phyloP scores from a whole-genome alignment of 805 yeast genomes.

The Cyberlindnera mrakii region DNA sequence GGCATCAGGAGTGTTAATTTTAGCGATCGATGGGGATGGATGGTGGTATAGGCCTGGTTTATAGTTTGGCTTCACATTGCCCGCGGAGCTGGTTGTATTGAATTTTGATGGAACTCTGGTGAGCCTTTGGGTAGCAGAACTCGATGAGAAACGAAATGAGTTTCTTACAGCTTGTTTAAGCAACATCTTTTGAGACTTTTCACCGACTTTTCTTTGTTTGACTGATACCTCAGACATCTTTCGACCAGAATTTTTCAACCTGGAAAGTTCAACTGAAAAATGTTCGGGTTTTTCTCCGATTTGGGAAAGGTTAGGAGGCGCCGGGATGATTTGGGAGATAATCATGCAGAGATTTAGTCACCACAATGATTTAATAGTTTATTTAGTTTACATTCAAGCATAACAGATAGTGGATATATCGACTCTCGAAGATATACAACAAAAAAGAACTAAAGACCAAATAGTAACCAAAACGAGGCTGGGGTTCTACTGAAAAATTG shows the following conservation, averaged over 20 bases:
- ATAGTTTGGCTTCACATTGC: constrained; percentile 48
- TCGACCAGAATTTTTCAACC: too few species aligned
- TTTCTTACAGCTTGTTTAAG: background rate
- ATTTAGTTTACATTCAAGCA: background rate
- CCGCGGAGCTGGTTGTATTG: constrained; percentile 59
- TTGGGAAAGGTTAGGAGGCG: too few species aligned
- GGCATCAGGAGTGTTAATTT: constrained; percentile 54
- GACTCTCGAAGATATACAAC: too few species aligned
- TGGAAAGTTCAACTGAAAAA: too few species aligned
- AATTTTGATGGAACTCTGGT: constrained; percentile 45
- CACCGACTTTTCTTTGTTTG: too few species aligned
- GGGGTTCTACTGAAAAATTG: constrained; percentile 1
- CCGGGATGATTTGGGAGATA: too few species aligned
- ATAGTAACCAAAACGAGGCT: too few species aligned
- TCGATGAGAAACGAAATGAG: constrained; percentile 6
- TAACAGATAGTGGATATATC: too few species aligned
- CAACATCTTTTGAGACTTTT: background rate
- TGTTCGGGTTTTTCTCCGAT: too few species aligned
- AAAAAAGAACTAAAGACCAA: too few species aligned
- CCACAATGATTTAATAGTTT: background rate
- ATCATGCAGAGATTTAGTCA: too few species aligned
- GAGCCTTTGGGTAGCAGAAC: constrained; percentile 6
- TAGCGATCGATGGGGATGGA: constrained; percentile 60
- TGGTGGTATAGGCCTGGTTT: constrained; percentile 50
- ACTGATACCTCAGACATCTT: too few species aligned